Evolutionary conservation across 768 basidiomycete species (phyloP).

Genomic region (Suillus luteus): DNA sequence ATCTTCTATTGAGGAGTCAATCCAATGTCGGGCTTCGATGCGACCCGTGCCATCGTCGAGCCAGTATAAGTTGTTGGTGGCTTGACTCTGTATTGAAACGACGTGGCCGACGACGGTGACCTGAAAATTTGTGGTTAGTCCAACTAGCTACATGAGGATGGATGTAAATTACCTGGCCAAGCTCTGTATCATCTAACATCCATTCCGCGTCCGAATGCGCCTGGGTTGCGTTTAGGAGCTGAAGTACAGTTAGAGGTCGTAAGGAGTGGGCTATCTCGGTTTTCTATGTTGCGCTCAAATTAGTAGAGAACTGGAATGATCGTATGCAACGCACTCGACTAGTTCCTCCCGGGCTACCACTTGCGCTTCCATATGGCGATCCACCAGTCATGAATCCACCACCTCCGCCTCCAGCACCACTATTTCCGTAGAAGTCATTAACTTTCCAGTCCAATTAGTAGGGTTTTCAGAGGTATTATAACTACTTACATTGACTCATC

Average conservation of each 20-base stretch:
- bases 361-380: slow-evolving; percentile 57
- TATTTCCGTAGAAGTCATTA: slow-evolving; percentile 45
- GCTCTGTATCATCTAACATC: slow-evolving; percentile 75
- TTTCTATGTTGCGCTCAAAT: slow-evolving; percentile 30
- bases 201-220: slow-evolving; percentile 89
- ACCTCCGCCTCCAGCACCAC: slow-evolving; percentile 48
- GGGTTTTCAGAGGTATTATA: background rate
- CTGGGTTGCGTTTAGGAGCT: slow-evolving; percentile 76
- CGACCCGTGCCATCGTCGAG: slow-evolving; percentile 87
- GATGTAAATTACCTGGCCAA: slow-evolving; percentile 65
- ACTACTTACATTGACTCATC: slow-evolving; percentile 48
- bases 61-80: slow-evolving; percentile 79
- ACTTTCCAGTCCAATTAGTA: slow-evolving; percentile 11
- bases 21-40: slow-evolving; percentile 82
- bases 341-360: slow-evolving; percentile 61
- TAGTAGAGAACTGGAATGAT: background rate
- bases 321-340: slow-evolving; percentile 38
- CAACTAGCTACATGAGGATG: slow-evolving; percentile 5
- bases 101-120: slow-evolving; percentile 78
- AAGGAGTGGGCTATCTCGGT: slow-evolving; percentile 47
- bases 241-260: slow-evolving; percentile 77
- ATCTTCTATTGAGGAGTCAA: slow-evolving; percentile 62
- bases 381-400: slow-evolving; percentile 62
- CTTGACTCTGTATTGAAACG: slow-evolving; percentile 60
- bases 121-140: slow-evolving; percentile 37